A percentile compares a stretch with the other conserved stretches of the same genome.
Evolutionary conservation across 768 basidiomycete species (phyloP).

Genomic region (Suillus americanus): DNA sequence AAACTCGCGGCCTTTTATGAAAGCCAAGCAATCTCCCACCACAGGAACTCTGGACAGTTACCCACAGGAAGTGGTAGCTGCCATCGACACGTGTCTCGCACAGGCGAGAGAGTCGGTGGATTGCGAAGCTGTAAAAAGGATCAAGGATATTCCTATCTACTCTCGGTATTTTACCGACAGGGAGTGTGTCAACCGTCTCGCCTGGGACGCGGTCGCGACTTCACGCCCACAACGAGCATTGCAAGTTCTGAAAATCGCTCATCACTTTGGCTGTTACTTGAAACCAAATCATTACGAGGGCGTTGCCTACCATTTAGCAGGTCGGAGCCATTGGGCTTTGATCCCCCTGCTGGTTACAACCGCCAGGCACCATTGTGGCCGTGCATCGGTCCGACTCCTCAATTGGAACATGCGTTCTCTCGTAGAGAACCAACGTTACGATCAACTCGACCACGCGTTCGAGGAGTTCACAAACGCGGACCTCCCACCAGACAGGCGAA

Average conservation of each 20-base stretch:
- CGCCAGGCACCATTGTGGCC: constrained; percentile 48
- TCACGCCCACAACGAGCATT: constrained; percentile 41
- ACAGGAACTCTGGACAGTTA: constrained; percentile 14
- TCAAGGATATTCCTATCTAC: constrained; percentile 23
- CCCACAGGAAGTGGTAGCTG: constrained; percentile 24
- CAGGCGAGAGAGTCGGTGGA: constrained; percentile 15
- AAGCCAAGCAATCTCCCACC: neutral
- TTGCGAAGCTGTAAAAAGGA: constrained; percentile 4
- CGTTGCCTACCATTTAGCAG: constrained; percentile 49
- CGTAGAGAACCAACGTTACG: constrained; percentile 52
- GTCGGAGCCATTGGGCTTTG: constrained; percentile 46
- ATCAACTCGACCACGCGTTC: constrained; percentile 43
- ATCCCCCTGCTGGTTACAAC: constrained; percentile 49
- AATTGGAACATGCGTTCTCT: constrained; percentile 70
- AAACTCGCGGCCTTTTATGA: neutral
- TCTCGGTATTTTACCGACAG: constrained; percentile 31
- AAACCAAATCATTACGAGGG: constrained; percentile 60
- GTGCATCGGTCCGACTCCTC: constrained; percentile 54
- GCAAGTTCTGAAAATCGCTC: constrained; percentile 47
- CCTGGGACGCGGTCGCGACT: constrained; percentile 32
- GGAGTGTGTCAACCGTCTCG: constrained; percentile 33
- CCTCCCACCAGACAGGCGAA: constrained; percentile 54
- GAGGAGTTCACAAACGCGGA: constrained; percentile 48
- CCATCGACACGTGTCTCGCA: constrained; percentile 25
- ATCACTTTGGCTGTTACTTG: constrained; percentile 47